phyloP scores from a whole-genome alignment of 495 filamentous ascomycete species.

The Xylaria cubensis region DNA sequence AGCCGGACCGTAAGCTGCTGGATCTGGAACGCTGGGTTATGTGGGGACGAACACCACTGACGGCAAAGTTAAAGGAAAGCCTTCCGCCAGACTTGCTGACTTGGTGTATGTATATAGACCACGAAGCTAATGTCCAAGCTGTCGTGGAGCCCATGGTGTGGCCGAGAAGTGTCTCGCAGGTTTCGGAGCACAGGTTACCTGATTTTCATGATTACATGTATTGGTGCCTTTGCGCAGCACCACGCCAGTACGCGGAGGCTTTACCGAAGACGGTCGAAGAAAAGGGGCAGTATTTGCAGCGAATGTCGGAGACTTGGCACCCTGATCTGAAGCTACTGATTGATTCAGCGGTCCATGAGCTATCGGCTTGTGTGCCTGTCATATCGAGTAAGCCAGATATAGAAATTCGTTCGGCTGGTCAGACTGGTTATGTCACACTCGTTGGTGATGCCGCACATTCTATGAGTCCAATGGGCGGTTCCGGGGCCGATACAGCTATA shows the following conservation, averaged over 20 bases:
- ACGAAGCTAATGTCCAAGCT: slow-evolving; percentile 41
- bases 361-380: slow-evolving; percentile 44
- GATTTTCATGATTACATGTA: slow-evolving; percentile 35
- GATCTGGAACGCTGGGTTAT: slow-evolving; percentile 54
- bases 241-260: slow-evolving; percentile 25
- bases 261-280: slow-evolving; percentile 37
- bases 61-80: slow-evolving; percentile 37
- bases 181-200: slow-evolving; percentile 31
- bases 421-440: slow-evolving; percentile 34
- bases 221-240: slow-evolving; percentile 31
- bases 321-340: slow-evolving; percentile 46
- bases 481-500: slow-evolving; percentile 40
- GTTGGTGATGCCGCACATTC: slow-evolving; percentile 39
- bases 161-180: slow-evolving; percentile 45
- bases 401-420: slow-evolving; percentile 28
- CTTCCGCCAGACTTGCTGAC: slow-evolving; percentile 35
- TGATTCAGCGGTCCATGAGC: slow-evolving; percentile 42
- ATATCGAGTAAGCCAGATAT: slow-evolving; percentile 50
- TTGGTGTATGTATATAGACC: slow-evolving; percentile 43
- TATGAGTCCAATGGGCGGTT: slow-evolving; percentile 41
- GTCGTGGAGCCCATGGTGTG: slow-evolving; percentile 44
- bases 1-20: slow-evolving; percentile 48
- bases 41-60: slow-evolving; percentile 51
- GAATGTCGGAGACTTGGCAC: slow-evolving; percentile 36
- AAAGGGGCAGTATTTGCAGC: slow-evolving; percentile 32